phyloP scores from a whole-genome alignment of 2,329 filamentous ascomycete species.

The Sarocladium kiliense region DNA sequence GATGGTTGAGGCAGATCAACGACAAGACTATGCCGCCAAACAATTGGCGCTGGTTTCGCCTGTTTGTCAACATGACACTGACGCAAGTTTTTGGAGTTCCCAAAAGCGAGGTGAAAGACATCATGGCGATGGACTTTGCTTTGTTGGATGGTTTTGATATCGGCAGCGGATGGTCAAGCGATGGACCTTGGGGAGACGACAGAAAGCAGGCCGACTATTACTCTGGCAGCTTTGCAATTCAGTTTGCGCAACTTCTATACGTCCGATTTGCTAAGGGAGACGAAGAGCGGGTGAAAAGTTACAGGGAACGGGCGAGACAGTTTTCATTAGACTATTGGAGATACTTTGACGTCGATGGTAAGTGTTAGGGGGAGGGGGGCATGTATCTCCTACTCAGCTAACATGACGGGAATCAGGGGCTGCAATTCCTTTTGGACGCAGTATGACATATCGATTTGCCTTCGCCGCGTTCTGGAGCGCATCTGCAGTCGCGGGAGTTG shows the following conservation, averaged over 20 bases:
- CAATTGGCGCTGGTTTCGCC: conserved; percentile 50
- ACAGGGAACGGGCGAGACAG: conserved; percentile 30
- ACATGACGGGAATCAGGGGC: conserved; percentile 30
- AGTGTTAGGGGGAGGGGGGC: no score
- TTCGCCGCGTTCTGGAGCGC: conserved; percentile 44
- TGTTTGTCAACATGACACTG: conserved; percentile 43
- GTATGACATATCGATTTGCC: conserved; percentile 46
- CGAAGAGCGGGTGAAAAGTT: conserved; percentile 32
- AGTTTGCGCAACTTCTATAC: conserved; percentile 45
- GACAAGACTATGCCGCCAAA: conserved; percentile 38
- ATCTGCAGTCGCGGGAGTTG: conserved; percentile 34
- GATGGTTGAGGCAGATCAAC: conserved; percentile 39
- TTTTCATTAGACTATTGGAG: conserved; percentile 36
- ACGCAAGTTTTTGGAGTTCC: conserved; percentile 34
- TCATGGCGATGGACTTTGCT: conserved; percentile 35
- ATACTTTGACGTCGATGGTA: conserved; percentile 42
- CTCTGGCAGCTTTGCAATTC: conserved; percentile 48
- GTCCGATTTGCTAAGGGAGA: conserved; percentile 35
- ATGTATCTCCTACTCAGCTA: conserved; percentile 21
- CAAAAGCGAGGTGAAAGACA: conserved; percentile 20
- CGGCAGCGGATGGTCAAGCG: conserved; percentile 40
- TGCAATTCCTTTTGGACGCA: conserved; percentile 46
- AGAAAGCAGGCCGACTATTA: conserved; percentile 44
- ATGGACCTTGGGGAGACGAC: conserved; percentile 34
- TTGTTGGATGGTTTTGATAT: conserved; percentile 37